These are phyloP conservation scores for Combretum micranthum DNA, from an alignment of 345 rosid genomes.

Conservation along the genomic window DNA sequence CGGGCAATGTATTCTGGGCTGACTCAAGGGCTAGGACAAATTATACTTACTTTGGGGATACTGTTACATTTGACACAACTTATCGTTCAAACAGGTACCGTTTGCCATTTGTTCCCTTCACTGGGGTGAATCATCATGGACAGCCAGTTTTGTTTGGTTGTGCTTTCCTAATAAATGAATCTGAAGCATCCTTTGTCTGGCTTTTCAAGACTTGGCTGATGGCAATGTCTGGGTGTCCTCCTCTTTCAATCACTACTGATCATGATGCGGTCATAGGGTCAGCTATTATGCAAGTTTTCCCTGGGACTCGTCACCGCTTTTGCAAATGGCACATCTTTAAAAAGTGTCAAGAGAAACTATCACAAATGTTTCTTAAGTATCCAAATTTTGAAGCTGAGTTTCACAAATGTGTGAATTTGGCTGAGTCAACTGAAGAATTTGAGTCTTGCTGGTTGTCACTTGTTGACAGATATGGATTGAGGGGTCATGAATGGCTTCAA, in stretches of 20 bases:
- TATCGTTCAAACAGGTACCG: constrained; percentile 43
- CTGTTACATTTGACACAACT: constrained; percentile 42
- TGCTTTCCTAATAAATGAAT: constrained; percentile 40
- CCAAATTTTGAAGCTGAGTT: constrained; percentile 46
- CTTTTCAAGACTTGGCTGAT: constrained; percentile 42
- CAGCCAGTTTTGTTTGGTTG: constrained; percentile 55
- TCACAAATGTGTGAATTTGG: constrained; percentile 42
- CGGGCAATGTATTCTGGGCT: constrained; percentile 46
- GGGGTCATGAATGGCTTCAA: constrained; percentile 50
- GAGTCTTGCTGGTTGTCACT: constrained; percentile 45
- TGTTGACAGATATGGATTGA: constrained; percentile 35
- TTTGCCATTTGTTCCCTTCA: constrained; percentile 50
- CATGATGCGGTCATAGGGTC: constrained; percentile 33
- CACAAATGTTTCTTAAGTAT: constrained; percentile 32
- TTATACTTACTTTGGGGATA: constrained; percentile 45
- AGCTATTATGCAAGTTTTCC: constrained; percentile 39
- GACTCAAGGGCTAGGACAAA: constrained; percentile 37
- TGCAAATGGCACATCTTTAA: constrained; percentile 46
- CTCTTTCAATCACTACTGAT: constrained; percentile 42
- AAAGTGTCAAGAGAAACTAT: constrained; percentile 43
- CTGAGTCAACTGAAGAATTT: constrained; percentile 45
- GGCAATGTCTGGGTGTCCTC: constrained; percentile 42
- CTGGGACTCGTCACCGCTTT: constrained; percentile 38
- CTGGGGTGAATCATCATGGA: constrained; percentile 57
- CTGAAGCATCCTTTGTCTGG: constrained; percentile 46